These are phyloP conservation scores for Porcisia hertigi DNA, from an alignment of 208 protist genomes.

Conservation along the genomic window DNA sequence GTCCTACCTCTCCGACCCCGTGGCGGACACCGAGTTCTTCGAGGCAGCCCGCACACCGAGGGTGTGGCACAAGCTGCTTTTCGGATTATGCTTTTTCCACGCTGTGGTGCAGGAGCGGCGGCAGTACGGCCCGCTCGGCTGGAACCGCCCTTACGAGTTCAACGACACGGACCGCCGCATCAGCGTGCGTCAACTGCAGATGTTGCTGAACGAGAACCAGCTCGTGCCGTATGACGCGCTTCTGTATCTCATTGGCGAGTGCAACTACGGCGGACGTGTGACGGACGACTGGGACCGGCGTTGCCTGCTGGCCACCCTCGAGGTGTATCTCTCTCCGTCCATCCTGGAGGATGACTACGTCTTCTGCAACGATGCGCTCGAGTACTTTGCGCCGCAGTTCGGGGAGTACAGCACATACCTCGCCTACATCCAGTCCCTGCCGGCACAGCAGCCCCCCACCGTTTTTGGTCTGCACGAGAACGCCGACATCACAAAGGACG, in stretches of 20 bases:
- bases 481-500: slow-evolving; percentile 95
- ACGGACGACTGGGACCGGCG: slow-evolving; percentile 94
- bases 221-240: slow-evolving; percentile 94
- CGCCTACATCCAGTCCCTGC: slow-evolving; percentile 83
- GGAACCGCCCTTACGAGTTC: slow-evolving; percentile 98
- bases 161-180: slow-evolving; percentile 97
- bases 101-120: slow-evolving; percentile 96
- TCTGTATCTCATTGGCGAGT: slow-evolving; percentile 92
- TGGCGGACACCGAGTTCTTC: slow-evolving; percentile 89
- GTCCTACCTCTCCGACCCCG: slow-evolving; percentile 92
- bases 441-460: slow-evolving; percentile 80
- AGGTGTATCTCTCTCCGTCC: slow-evolving; percentile 82
- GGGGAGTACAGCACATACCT: slow-evolving; percentile 86
- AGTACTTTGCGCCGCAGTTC: slow-evolving; percentile 87
- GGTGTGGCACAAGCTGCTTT: slow-evolving; percentile 92
- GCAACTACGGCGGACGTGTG: slow-evolving; percentile 94
- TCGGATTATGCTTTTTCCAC: slow-evolving; percentile 97
- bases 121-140: slow-evolving; percentile 96
- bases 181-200: slow-evolving; percentile 94
- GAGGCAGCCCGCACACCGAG: slow-evolving; percentile 76
- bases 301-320: slow-evolving; percentile 90
- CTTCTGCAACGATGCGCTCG: slow-evolving; percentile 81
- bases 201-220: slow-evolving; percentile 94
- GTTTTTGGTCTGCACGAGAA: slow-evolving; percentile 95
- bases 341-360: slow-evolving; percentile 92